A percentile compares a stretch with the other conserved stretches of the same genome.
phyloP scores from a whole-genome alignment of 1,284 basidiomycete genomes.

The Cutaneotrichosporon sp. region DNA sequence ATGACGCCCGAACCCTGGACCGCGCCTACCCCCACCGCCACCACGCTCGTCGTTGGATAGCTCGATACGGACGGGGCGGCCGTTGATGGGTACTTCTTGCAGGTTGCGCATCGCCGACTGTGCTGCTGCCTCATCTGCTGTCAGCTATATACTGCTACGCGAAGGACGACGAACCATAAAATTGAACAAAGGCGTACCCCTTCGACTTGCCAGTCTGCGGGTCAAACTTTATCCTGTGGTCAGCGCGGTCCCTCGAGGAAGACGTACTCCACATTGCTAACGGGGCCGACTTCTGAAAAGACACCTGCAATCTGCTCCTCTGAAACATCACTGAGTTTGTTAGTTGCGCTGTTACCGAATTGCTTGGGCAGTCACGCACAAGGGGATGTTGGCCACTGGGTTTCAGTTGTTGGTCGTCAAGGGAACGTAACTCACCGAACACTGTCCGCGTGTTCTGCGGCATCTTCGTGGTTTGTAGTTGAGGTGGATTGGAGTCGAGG shows the following conservation, averaged over 20 bases:
- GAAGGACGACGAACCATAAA: conserved; percentile 80
- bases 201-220: conserved; percentile 90
- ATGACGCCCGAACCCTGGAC: not conserved
- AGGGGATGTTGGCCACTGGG: conserved; percentile 12
- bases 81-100: conserved; percentile 74
- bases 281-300: conserved; percentile 52
- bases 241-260: not conserved
- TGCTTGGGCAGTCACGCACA: not conserved
- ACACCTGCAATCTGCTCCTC: conserved; percentile 49
- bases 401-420: not conserved
- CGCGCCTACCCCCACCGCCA: conserved; percentile 52
- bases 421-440: conserved; percentile 1
- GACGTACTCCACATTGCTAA: conserved; percentile 49
- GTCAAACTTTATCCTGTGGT: conserved; percentile 82
- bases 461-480: not conserved
- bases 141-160: not conserved
- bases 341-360: no score
- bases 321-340: conserved; percentile 36
- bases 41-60: conserved; percentile 56
- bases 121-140: conserved; percentile 83
- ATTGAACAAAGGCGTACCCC: conserved; percentile 97
- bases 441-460: conserved; percentile 6
- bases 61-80: conserved; percentile 77
- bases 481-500: no score
- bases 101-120: conserved; percentile 78